These are phyloP conservation scores for Xylaria scruposa DNA, from an alignment of 495 filamentous ascomycete genomes.

Conservation along the genomic window DNA sequence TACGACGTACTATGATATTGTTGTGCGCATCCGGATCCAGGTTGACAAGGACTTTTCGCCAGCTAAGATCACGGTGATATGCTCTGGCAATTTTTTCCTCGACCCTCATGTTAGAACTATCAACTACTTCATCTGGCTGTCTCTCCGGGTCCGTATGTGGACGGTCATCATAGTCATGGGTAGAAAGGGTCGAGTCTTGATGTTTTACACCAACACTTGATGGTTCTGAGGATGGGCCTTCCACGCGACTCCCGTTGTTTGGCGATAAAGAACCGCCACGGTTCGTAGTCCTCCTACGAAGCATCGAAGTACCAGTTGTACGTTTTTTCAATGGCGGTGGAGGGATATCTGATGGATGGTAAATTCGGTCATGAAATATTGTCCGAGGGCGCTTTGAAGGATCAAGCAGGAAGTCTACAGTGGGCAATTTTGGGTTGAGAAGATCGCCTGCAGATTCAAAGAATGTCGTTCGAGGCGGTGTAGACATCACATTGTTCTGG, in stretches of 20 bases:
- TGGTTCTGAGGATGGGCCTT: background rate
- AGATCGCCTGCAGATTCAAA: slow-evolving; percentile 94
- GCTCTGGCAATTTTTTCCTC: slow-evolving; percentile 98
- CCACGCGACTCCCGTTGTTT: slow-evolving; percentile 44
- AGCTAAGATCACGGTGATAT: slow-evolving; percentile 87
- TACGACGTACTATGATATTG: slow-evolving; percentile 93
- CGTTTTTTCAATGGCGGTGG: slow-evolving; percentile 72
- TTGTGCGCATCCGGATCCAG: slow-evolving; percentile 98
- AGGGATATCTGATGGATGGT: slow-evolving; percentile 92
- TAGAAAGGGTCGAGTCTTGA: slow-evolving; percentile 41
- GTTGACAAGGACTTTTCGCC: slow-evolving; percentile 95
- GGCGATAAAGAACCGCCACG: slow-evolving; percentile 25
- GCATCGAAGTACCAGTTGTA: slow-evolving; percentile 42
- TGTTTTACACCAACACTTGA: slow-evolving; percentile 29
- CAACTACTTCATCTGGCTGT: slow-evolving; percentile 54
- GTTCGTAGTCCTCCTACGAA: slow-evolving; percentile 40
- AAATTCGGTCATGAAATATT: slow-evolving; percentile 96
- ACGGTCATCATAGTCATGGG: slow-evolving; percentile 49
- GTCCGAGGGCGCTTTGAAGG: slow-evolving; percentile 84
- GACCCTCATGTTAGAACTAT: slow-evolving; percentile 74
- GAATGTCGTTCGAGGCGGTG: slow-evolving; percentile 90
- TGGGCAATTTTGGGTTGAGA: slow-evolving; percentile 86
- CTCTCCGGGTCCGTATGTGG: slow-evolving; percentile 44
- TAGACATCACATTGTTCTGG: slow-evolving; percentile 49
- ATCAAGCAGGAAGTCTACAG: slow-evolving; percentile 78